A percentile compares a stretch with the other conserved stretches of the same genome.
Conservation (phyloP, 257 asterid species). For the Nicotiana undulata region DNA sequence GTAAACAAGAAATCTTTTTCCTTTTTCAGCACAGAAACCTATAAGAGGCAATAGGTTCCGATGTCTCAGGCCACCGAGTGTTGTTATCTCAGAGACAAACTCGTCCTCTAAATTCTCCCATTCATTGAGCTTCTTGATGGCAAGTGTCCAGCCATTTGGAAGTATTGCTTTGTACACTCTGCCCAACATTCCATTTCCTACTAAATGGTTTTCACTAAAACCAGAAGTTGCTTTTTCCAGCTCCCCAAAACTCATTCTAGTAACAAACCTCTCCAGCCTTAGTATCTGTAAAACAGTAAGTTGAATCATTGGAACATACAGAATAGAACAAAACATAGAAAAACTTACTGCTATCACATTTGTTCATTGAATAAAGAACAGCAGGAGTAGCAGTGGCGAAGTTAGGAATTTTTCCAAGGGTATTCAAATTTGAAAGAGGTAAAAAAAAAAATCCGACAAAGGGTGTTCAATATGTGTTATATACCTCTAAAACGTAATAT, state of each 20-base stretch:
- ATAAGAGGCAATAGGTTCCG: conserved; percentile 15
- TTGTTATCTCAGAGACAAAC: conserved; percentile 12
- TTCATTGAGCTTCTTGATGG: conserved; percentile 12
- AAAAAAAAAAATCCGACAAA: too few relatives aligned
- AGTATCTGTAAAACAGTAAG: conserved; percentile 2
- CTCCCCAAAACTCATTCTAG: conserved; percentile 18
- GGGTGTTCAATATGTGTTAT: too few relatives aligned
- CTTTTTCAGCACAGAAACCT: conserved; percentile 12
- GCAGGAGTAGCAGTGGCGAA: too few relatives aligned
- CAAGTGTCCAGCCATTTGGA: conserved; percentile 13
- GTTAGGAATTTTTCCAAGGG: too few relatives aligned
- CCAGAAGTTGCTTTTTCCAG: conserved; percentile 12
- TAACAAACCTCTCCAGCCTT: conserved; percentile 20
- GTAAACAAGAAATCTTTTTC: conserved; percentile 14
- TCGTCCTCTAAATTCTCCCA: not conserved
- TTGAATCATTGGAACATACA: not conserved
- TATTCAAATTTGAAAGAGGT: too few relatives aligned
- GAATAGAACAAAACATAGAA: not conserved
- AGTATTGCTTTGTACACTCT: conserved; percentile 22
- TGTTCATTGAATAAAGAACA: not conserved
- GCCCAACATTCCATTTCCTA: conserved; percentile 15
- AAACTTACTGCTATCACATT: not conserved
- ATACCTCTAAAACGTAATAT: too few relatives aligned
- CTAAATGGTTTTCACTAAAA: conserved; percentile 13
- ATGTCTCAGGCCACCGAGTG: conserved; percentile 21